phyloP scores from a whole-genome alignment of 2,329 filamentous ascomycete genomes.

The Colletotrichum sp. region DNA sequence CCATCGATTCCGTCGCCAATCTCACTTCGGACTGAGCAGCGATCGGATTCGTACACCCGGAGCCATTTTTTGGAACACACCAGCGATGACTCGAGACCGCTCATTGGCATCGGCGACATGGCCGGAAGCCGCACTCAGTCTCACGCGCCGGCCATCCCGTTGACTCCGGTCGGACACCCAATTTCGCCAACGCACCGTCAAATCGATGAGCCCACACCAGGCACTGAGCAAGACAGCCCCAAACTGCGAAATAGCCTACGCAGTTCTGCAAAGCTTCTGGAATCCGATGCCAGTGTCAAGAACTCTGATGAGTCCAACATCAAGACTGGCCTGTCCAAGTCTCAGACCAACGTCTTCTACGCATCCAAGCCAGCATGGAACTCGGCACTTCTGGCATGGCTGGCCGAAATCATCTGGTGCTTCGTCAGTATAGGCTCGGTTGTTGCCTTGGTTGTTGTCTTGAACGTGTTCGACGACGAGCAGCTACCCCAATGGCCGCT shows the following conservation, averaged over 20 bases:
- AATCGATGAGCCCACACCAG: background rate
- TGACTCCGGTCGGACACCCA: background rate
- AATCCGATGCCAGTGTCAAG: background rate
- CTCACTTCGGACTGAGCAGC: background rate
- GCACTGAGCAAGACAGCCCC: background rate
- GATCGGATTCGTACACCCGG: background rate
- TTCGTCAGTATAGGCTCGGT: background rate
- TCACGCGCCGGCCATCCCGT: background rate
- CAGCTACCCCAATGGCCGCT: conserved; percentile 16
- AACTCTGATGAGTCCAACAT: background rate
- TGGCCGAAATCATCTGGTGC: background rate
- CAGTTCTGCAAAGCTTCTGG: background rate
- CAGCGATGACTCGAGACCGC: background rate
- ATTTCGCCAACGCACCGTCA: background rate
- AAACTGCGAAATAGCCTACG: background rate
- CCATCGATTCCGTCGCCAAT: background rate
- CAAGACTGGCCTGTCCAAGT: background rate
- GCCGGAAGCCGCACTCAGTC: background rate
- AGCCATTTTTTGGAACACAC: background rate
- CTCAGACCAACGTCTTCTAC: conserved; percentile 14
- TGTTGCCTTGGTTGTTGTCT: background rate
- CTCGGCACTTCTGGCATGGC: background rate
- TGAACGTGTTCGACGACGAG: background rate
- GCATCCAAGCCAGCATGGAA: background rate
- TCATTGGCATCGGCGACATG: background rate